A percentile compares a stretch with the other conserved stretches of the same genome.
These are phyloP conservation scores for Iris macrosiphon DNA, from an alignment of 106 monocot genomes.

Conservation along the genomic window DNA sequence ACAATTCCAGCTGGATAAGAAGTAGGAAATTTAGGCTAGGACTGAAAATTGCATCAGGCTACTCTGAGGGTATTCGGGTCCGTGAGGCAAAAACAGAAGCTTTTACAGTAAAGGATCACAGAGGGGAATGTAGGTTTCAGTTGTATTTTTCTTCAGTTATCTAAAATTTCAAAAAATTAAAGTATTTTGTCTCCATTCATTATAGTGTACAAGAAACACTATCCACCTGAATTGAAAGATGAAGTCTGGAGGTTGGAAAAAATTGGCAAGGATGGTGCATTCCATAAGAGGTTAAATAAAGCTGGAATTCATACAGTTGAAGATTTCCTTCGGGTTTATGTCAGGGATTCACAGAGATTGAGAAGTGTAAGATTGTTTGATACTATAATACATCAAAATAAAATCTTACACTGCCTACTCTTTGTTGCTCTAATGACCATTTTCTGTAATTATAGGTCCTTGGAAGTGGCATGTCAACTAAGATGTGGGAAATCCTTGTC, in stretches of 20 bases:
- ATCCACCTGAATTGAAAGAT: constrained; percentile 86
- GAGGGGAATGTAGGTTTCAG: constrained; percentile 76
- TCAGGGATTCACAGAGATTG: constrained; percentile 63
- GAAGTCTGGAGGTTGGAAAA: constrained; percentile 99
- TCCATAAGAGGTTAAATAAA: constrained; percentile 82
- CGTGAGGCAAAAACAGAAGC: constrained; percentile 84
- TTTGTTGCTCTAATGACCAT: background rate
- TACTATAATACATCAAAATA: background rate
- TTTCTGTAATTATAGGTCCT: constrained; percentile 50
- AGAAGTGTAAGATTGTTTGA: constrained; percentile 47
- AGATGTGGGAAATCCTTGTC: constrained; percentile 92
- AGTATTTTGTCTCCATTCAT: constrained; percentile 10
- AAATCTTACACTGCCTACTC: background rate
- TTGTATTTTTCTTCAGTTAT: too few relatives aligned
- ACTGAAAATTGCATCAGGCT: constrained; percentile 48
- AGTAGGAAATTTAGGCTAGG: constrained; percentile 75
- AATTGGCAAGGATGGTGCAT: constrained; percentile 95
- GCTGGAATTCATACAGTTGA: constrained; percentile 63
- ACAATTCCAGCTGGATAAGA: constrained; percentile 77
- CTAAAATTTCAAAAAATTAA: too few relatives aligned
- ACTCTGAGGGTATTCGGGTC: constrained; percentile 47
- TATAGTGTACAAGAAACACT: constrained; percentile 98
- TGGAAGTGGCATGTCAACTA: constrained; percentile 93
- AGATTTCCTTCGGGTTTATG: constrained; percentile 78
- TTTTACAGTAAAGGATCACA: constrained; percentile 74